A percentile compares a stretch with the other conserved stretches of the same genome.
phyloP scores from a whole-genome alignment of 2,329 filamentous ascomycete genomes.

The Penicillium concentricum region DNA sequence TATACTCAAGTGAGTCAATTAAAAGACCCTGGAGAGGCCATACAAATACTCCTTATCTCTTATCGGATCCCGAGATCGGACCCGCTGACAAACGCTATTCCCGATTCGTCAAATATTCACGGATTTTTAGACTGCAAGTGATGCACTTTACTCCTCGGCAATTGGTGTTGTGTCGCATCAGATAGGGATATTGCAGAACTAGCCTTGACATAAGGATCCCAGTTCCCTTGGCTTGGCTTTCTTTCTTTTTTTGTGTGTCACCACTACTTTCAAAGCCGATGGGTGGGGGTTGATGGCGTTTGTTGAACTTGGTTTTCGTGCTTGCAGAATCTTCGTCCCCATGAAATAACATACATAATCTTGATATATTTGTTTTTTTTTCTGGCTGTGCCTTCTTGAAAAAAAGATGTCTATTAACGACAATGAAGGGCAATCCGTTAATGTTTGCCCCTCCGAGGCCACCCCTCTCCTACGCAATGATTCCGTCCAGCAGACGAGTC shows the following conservation, averaged over 20 bases:
- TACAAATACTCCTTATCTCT: neutral
- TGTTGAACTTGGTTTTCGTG: neutral
- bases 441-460: slow-evolving; percentile 12
- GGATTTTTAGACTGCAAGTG: neutral
- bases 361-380: neutral
- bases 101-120: neutral
- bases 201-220: neutral
- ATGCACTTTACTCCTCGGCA: neutral
- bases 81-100: neutral
- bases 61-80: neutral
- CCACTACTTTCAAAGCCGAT: neutral
- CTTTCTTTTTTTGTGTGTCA: neutral
- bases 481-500: slow-evolving; percentile 3
- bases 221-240: neutral
- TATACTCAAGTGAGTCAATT: too few relatives aligned
- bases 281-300: neutral
- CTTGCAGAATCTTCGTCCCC: neutral
- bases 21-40: neutral
- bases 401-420: neutral
- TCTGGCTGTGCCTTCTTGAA: too few relatives aligned
- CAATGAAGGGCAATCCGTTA: neutral
- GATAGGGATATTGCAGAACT: neutral
- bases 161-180: neutral
- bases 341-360: neutral
- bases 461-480: slow-evolving; percentile 15